A percentile compares a stretch with the other conserved stretches of the same genome.
Evolutionary conservation across 257 asterid species (phyloP).

Genomic region (Ajuga chamaepitys): DNA sequence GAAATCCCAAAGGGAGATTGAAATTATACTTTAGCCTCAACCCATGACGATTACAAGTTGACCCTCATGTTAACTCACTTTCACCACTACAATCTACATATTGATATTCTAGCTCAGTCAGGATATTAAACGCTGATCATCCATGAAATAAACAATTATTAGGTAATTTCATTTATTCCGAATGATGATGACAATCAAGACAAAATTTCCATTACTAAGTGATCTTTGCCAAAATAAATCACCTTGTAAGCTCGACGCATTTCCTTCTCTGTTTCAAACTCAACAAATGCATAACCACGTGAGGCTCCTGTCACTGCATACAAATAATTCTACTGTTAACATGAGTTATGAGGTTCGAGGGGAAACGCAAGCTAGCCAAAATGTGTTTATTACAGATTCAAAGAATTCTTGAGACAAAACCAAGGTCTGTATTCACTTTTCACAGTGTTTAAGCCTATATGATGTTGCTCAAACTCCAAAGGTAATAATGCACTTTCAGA

Average conservation of each 20-base stretch:
- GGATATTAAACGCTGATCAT: not conserved
- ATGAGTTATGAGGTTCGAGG: not conserved
- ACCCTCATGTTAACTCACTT: not conserved
- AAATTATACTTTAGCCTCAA: slow-evolving; percentile 7
- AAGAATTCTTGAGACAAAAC: not conserved
- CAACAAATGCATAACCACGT: slow-evolving; percentile 89
- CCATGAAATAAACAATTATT: not conserved
- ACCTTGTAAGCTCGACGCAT: slow-evolving; percentile 89
- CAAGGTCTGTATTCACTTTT: slow-evolving; percentile 8
- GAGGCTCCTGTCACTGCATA: slow-evolving; percentile 92
- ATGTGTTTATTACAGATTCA: not conserved
- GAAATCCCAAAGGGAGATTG: slow-evolving; percentile 1
- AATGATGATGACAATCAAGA: not conserved
- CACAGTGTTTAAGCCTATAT: not conserved
- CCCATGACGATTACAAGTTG: not conserved
- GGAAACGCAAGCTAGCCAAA: not conserved
- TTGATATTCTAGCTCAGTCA: not conserved
- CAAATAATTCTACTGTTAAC: not conserved
- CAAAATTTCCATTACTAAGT: not conserved
- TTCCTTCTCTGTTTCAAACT: slow-evolving; percentile 81
- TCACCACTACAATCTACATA: not conserved
- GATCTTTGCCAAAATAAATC: slow-evolving; percentile 4
- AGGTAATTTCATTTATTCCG: not conserved
- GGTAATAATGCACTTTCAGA: not conserved
- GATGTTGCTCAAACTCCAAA: not conserved